These are phyloP conservation scores for Fusarium transvaalense DNA, from an alignment of 2,329 filamentous ascomycete species.

Conservation along the genomic window DNA sequence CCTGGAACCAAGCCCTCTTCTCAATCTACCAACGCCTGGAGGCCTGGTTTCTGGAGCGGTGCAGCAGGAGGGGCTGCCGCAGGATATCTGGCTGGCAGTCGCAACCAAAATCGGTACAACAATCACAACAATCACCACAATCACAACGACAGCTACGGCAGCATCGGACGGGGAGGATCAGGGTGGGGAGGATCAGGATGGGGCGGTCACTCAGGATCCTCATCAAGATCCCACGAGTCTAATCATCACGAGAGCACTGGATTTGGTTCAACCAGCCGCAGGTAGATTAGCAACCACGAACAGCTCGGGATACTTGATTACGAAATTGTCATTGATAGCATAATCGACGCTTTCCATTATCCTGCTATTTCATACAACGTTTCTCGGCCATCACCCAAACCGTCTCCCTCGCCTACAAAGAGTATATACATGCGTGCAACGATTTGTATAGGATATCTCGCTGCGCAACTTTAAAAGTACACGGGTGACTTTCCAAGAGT, in stretches of 20 bases:
- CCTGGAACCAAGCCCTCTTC: slow-evolving; percentile 55
- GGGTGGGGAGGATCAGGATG: slow-evolving; percentile 52
- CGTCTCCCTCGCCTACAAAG: slow-evolving; percentile 35
- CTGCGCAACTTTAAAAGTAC: slow-evolving; percentile 47
- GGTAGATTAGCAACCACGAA: slow-evolving; percentile 52
- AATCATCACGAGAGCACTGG: slow-evolving; percentile 76
- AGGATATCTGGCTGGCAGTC: slow-evolving; percentile 71
- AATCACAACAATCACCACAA: slow-evolving; percentile 45
- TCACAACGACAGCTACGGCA: slow-evolving; percentile 51
- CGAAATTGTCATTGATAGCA: slow-evolving; percentile 18
- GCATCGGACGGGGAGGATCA: slow-evolving; percentile 52
- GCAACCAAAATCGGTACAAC: slow-evolving; percentile 50
- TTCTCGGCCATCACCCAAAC: slow-evolving; percentile 26
- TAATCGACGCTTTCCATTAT: slow-evolving; percentile 48
- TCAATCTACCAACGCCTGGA: slow-evolving; percentile 67
- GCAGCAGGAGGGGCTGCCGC: slow-evolving; percentile 76
- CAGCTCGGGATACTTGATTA: neutral
- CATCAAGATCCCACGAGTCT: slow-evolving; percentile 55
- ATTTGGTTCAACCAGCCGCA: slow-evolving; percentile 76
- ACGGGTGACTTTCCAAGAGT: slow-evolving; percentile 48
- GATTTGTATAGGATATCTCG: slow-evolving; percentile 17
- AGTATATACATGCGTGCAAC: slow-evolving; percentile 46
- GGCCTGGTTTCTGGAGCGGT: slow-evolving; percentile 81
- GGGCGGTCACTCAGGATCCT: slow-evolving; percentile 49
- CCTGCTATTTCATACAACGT: slow-evolving; percentile 43